Percentiles rank a stretch among this genome's conserved stretches.
Evolutionary conservation across 2,329 filamentous ascomycete genomes (phyloP).

Genomic region (Cladophialophora bantiana): DNA sequence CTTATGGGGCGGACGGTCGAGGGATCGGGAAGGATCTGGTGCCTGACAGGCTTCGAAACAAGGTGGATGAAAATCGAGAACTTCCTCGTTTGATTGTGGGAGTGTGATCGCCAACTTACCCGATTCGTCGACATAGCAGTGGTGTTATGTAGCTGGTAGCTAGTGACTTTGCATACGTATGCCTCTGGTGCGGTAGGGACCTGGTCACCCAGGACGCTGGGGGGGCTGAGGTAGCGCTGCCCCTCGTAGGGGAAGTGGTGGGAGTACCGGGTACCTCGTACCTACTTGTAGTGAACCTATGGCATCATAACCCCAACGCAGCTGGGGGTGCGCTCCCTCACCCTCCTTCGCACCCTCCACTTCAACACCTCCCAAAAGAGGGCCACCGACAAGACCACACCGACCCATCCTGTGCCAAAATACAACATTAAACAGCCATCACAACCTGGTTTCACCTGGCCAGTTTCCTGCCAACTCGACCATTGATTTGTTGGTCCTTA

Average conservation of each 20-base stretch:
- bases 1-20: background rate
- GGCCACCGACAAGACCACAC: background rate
- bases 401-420: background rate
- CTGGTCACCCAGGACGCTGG: background rate
- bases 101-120: background rate
- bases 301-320: background rate
- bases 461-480: background rate
- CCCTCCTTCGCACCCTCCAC: background rate
- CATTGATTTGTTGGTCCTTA: background rate
- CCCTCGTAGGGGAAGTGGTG: background rate
- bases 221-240: background rate
- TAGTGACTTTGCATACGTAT: slow-evolving; percentile 6
- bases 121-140: background rate
- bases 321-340: background rate
- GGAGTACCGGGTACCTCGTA: background rate
- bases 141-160: background rate
- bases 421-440: background rate
- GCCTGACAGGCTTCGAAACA: background rate
- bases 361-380: background rate
- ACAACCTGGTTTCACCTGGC: background rate
- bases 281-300: background rate
- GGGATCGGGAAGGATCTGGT: slow-evolving; percentile 12
- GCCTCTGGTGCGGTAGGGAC: background rate
- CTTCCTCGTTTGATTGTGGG: background rate
- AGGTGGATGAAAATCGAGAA: background rate